A percentile compares a stretch with the other conserved stretches of the same genome.
Conservation (phyloP, 768 basidiomycete species). For the Hortiboletus campestris region DNA sequence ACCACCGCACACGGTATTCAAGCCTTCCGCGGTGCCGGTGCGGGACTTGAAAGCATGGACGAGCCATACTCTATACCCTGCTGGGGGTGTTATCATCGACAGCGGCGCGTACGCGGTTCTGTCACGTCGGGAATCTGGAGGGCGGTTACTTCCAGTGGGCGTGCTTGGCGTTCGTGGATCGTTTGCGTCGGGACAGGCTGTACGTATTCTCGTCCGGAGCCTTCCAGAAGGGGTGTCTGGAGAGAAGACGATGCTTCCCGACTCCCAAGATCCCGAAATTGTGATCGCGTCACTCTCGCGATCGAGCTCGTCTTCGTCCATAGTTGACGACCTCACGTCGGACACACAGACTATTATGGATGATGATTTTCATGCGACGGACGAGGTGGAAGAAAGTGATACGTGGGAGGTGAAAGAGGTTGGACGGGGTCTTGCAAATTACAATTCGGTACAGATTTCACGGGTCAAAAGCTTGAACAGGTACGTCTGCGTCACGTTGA, state of each 20-base stretch:
- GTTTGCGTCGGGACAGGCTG: conserved; percentile 94
- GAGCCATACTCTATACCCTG: conserved; percentile 86
- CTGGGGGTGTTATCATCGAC: conserved; percentile 88
- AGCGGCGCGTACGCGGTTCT: conserved; percentile 85
- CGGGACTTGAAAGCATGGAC: conserved; percentile 95
- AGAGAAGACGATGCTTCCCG: conserved; percentile 28
- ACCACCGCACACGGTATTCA: conserved; percentile 89
- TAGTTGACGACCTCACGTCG: conserved; percentile 27
- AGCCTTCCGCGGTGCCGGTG: conserved; percentile 66
- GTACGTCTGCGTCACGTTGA: conserved; percentile 42
- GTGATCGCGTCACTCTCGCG: conserved; percentile 38
- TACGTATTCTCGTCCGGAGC: conserved; percentile 68
- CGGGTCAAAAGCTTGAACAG: conserved; percentile 89
- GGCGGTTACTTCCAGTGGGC: conserved; percentile 87
- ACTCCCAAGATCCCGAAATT: conserved; percentile 18
- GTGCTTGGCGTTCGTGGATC: conserved; percentile 83
- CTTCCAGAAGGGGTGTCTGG: conserved; percentile 22
- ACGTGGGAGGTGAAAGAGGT: conserved; percentile 82
- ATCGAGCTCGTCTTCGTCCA: conserved; percentile 36
- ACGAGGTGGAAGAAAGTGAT: conserved; percentile 41
- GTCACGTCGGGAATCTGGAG: conserved; percentile 82
- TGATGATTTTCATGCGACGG: conserved; percentile 29
- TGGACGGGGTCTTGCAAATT: conserved; percentile 92
- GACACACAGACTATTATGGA: conserved; percentile 28
- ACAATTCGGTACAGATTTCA: conserved; percentile 89